These are phyloP conservation scores for Starmerella kuoi DNA, from an alignment of 805 yeast genomes.

Conservation along the genomic window DNA sequence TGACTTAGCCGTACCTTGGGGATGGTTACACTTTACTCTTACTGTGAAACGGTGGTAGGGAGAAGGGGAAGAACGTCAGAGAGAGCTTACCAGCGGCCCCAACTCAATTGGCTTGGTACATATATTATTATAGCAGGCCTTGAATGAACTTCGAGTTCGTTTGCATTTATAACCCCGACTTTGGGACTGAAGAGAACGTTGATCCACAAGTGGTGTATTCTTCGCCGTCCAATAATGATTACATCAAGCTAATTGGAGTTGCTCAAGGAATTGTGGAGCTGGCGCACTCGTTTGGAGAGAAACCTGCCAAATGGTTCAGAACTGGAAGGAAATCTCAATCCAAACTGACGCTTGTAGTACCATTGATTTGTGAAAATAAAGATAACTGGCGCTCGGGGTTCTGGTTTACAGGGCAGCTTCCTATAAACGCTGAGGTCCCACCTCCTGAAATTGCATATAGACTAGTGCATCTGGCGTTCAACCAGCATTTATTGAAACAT, in stretches of 20 bases:
- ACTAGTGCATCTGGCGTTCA: slow-evolving; percentile 5
- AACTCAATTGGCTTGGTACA: too few species aligned
- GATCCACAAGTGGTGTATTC: slow-evolving; percentile 20
- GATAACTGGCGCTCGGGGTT: slow-evolving; percentile 22
- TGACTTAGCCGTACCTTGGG: too few species aligned
- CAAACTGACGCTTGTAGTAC: slow-evolving; percentile 7
- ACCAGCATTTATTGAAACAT: slow-evolving; percentile 3
- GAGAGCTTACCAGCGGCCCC: too few species aligned
- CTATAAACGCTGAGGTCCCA: not conserved
- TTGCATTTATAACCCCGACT: slow-evolving; percentile 22
- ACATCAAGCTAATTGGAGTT: slow-evolving; percentile 19
- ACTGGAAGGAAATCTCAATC: slow-evolving; percentile 2
- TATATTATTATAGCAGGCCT: too few species aligned
- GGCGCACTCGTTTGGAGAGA: slow-evolving; percentile 19
- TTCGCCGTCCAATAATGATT: slow-evolving; percentile 5
- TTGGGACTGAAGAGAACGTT: slow-evolving; percentile 20
- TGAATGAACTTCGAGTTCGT: slow-evolving; percentile 10
- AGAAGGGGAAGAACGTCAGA: too few species aligned
- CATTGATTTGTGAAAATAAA: not conserved
- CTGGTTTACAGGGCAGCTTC: slow-evolving; percentile 20
- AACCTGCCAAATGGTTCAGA: slow-evolving; percentile 15
- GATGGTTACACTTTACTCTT: too few species aligned
- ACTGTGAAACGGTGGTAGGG: too few species aligned
- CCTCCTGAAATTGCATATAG: slow-evolving; percentile 10
- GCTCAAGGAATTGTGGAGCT: slow-evolving; percentile 24